Evolutionary conservation across 441 rosid species (phyloP).

Genomic region (Isatis lusitanica): DNA sequence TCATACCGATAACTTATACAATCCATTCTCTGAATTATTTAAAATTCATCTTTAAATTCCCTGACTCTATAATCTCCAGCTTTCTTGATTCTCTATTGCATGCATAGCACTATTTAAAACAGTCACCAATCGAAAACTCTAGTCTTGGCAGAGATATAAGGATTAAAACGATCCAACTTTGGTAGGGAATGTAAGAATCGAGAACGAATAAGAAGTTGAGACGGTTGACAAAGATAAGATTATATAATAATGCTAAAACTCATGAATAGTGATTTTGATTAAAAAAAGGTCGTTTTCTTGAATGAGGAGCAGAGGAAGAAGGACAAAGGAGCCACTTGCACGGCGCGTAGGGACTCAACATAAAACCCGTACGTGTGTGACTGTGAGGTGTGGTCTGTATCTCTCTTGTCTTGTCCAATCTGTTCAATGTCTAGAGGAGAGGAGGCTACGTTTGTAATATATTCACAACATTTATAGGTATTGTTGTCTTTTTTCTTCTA

Average conservation of each 20-base stretch:
- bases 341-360: conserved; percentile 27
- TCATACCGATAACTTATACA: not conserved
- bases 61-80: not conserved
- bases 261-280: conserved; percentile 9
- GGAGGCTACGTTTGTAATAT: conserved; percentile 2
- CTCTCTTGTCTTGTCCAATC: conserved; percentile 36
- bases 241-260: conserved; percentile 8
- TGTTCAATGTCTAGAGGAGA: not conserved
- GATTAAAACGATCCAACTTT: not conserved
- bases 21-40: not conserved
- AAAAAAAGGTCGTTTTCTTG: conserved; percentile 23
- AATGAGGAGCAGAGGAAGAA: conserved; percentile 17
- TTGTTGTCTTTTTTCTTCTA: conserved; percentile 1
- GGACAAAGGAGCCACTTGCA: conserved; percentile 35
- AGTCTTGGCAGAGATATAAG: not conserved
- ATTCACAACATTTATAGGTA: not conserved
- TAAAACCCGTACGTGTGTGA: conserved; percentile 32
- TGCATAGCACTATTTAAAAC: not conserved
- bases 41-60: not conserved
- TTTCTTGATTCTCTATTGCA: not conserved
- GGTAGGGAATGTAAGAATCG: conserved; percentile 22
- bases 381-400: conserved; percentile 27
- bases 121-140: conserved; percentile 1
- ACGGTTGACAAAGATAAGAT: conserved; percentile 20
- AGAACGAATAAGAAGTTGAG: conserved; percentile 12